These are phyloP conservation scores for Cutaneotrichosporon mucoides DNA, from an alignment of 1,284 basidiomycete genomes.

Conservation along the genomic window DNA sequence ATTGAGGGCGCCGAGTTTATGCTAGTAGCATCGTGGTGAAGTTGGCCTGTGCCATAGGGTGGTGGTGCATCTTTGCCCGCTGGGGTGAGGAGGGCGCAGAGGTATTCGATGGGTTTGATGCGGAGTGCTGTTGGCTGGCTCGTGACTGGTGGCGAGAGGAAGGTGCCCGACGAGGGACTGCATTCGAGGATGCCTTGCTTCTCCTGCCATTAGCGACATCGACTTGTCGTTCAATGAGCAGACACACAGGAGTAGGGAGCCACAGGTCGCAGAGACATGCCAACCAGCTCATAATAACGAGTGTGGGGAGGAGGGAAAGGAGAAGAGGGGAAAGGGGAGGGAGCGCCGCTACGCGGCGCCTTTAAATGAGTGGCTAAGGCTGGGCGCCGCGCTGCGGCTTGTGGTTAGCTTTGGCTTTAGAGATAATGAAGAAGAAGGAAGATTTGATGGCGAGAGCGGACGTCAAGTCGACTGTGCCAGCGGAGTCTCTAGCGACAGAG, in stretches of 20 bases:
- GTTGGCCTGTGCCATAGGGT: not conserved
- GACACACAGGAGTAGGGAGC: not conserved
- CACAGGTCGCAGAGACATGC: constrained; percentile 5
- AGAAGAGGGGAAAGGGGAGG: no score
- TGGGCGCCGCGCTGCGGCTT: not conserved
- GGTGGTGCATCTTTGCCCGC: not conserved
- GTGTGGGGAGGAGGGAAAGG: not conserved
- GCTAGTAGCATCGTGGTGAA: constrained; percentile 1
- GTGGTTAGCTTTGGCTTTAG: not conserved
- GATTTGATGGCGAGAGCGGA: not conserved
- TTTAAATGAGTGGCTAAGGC: constrained; percentile 1
- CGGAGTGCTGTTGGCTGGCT: not conserved
- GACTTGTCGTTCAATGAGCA: no score
- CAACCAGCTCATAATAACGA: constrained; percentile 7
- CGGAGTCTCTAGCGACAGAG: no score
- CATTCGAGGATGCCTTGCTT: constrained; percentile 4
- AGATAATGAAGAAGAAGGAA: constrained; percentile 1
- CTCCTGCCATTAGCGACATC: not conserved
- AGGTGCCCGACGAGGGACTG: constrained; percentile 1
- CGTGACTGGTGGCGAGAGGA: not conserved
- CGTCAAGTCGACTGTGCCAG: not conserved
- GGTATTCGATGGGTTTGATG: not conserved
- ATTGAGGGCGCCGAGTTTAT: not conserved
- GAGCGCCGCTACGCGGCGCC: constrained; percentile 3
- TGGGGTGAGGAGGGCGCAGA: not conserved